phyloP scores from a whole-genome alignment of 108 stramenopile species.

The Asterionellopsis glacialis region DNA sequence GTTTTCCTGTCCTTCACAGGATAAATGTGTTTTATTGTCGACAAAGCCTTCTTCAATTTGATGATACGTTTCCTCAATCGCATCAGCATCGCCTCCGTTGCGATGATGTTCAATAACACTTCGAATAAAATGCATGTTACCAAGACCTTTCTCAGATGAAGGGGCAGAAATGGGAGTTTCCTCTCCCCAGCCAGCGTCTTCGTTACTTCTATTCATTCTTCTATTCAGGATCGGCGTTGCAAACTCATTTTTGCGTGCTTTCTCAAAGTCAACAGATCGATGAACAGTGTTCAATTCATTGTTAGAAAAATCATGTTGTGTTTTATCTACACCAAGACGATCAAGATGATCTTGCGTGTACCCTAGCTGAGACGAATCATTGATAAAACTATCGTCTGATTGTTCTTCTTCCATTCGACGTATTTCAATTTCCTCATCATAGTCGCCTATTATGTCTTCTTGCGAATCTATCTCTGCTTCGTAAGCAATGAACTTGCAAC shows the following conservation, averaged over 20 bases:
- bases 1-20: background rate
- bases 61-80: constrained; percentile 62
- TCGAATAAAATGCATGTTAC: constrained; percentile 80
- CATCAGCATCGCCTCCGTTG: constrained; percentile 65
- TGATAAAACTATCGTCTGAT: constrained; percentile 68
- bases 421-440: constrained; percentile 50
- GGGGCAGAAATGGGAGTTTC: constrained; percentile 36
- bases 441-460: constrained; percentile 64
- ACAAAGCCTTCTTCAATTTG: constrained; percentile 19
- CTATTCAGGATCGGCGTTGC: constrained; percentile 74
- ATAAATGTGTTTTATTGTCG: constrained; percentile 8
- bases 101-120: constrained; percentile 81
- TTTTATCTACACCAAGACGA: constrained; percentile 19
- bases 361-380: constrained; percentile 75
- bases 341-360: constrained; percentile 72
- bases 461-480: constrained; percentile 55
- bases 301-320: constrained; percentile 23
- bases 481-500: constrained; percentile 27
- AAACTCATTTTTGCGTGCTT: constrained; percentile 47
- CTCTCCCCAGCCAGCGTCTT: background rate
- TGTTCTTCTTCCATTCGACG: constrained; percentile 65
- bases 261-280: constrained; percentile 51
- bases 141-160: constrained; percentile 65
- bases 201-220: constrained; percentile 27
- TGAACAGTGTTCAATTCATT: constrained; percentile 31